Evolutionary conservation across 2,329 filamentous ascomycete genomes (phyloP), one percentile per base, ranked within the genome.

Genomic region (Basipetospora chlamydospora): DNA sequence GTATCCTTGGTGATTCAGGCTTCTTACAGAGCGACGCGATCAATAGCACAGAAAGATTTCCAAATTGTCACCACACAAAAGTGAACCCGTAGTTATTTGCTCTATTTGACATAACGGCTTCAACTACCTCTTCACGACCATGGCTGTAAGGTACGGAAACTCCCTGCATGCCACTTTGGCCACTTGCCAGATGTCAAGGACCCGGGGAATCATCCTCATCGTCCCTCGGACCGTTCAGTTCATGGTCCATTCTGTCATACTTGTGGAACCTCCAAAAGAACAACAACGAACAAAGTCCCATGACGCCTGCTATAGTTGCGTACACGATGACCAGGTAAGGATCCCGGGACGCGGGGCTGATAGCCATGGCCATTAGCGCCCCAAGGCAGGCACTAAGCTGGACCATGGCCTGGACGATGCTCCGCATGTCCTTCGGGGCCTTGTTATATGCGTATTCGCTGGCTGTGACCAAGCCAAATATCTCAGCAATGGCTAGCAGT

Each of bases 361-460:
- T 34, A 2, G 32, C 32, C 32, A 34, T 34, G n/a, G 20, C 32
- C 22, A 34, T 13, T 15, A 26, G 13, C 13, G 20, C 23, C 5
- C 20, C 32, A 12, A 34, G n/a, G 6, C 32, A 34, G 17, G 32
- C 32, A 23, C 20, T 34, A 8, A 34, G 32, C 17, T 34, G 32
- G 23, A 22, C 23, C 37, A 84, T 63, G 7, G 73, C 70, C 46
- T 67, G 66, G n/a, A 86, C 75, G 38, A 84, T 66, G 17, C 74
- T 78, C 5, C 77, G 68, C 80, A 86, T 86, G 57, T 82, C 84
- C 50, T 67, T 69, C 8, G 80, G 81, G 0, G 79, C 78, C 54
- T 84, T 84, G 49, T 77, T 78, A 57, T 75, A 84, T 15, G 80
- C 80, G 45, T 82, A 83, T 55, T 86, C 80, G n/a, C 82, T 66